phyloP scores from a whole-genome alignment of 805 yeast genomes.

The Candida germanica region DNA sequence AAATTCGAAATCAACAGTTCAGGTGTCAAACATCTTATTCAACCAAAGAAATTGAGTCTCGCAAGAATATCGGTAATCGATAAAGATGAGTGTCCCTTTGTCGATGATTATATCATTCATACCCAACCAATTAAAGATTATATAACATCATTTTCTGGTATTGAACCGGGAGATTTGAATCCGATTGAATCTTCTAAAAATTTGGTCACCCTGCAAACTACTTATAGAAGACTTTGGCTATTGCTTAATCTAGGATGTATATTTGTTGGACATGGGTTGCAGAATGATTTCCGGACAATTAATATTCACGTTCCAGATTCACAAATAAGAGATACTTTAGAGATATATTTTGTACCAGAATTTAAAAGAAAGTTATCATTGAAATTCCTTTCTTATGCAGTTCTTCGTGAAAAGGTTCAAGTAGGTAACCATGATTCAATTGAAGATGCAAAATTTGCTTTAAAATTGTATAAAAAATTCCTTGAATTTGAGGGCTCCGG shows the following conservation, averaged over 20 bases:
- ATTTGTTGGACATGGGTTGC: slow-evolving; percentile 92
- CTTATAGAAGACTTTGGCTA: slow-evolving; percentile 88
- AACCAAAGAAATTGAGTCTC: slow-evolving; percentile 72
- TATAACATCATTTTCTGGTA: slow-evolving; percentile 89
- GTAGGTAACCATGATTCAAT: slow-evolving; percentile 95
- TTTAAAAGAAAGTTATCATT: slow-evolving; percentile 77
- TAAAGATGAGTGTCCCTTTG: slow-evolving; percentile 70
- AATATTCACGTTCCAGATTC: slow-evolving; percentile 80
- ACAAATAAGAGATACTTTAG: slow-evolving; percentile 89
- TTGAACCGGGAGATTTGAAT: slow-evolving; percentile 85
- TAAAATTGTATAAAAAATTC: slow-evolving; percentile 71
- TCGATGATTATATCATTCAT: slow-evolving; percentile 88
- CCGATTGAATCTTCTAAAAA: slow-evolving; percentile 60
- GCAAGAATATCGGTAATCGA: slow-evolving; percentile 89
- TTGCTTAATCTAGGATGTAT: slow-evolving; percentile 83
- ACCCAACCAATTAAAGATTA: slow-evolving; percentile 74
- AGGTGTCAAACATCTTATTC: slow-evolving; percentile 65
- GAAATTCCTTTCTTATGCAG: slow-evolving; percentile 79
- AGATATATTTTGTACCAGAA: slow-evolving; percentile 69
- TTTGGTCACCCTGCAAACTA: slow-evolving; percentile 75
- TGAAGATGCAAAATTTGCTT: slow-evolving; percentile 90
- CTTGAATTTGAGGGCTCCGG: slow-evolving; percentile 57
- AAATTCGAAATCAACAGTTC: slow-evolving; percentile 71
- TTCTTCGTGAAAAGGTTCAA: slow-evolving; percentile 76
- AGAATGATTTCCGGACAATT: slow-evolving; percentile 89